Base-by-base conservation (phyloP, 495 filamentous ascomycete species). In the Neurospora sp. region DNA sequence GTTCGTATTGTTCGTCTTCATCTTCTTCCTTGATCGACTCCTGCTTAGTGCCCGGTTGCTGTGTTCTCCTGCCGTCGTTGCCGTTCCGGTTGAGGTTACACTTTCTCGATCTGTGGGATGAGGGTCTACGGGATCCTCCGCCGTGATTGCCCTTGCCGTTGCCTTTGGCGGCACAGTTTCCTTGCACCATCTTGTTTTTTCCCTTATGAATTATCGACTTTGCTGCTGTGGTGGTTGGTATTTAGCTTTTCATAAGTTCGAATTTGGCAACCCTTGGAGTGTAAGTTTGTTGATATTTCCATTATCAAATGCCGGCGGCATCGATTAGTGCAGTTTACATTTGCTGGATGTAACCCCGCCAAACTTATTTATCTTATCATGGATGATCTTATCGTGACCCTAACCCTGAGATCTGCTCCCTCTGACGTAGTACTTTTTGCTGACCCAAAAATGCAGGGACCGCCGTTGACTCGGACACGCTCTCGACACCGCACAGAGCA, bases 1-100 rank as follows among this genome's bases (percentile, higher is more conserved):
- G 73, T 69, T 70, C 73, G 69, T 74, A 35, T 39, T 39, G 31
- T n/a, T 69, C 42, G 27, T 72, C 72, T 72, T 69, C 73, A 68
- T 74, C 70, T 68, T 76, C 53, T 74, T 66, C 53, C 27, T 37
- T 66, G 53, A 66, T 66, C 31, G 31, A 35, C 31, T 35, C 31
- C 31, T 35, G 46, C 41, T 44, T 44, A 44, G 16, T 44, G 16
- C 41, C 41, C 41, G 41, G 41, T 44, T 44, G 41, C 41, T 44
- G 41, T 8, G 41, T 44, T 44, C 16, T 44, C 16, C 41, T 44
- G 16, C 41, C 41, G 41, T 48, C n/a, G 44, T 35, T 61, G 53
- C 27, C 27, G 53, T 66, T 66, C 6, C 53, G 53, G 53, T 66
- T 66, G 14, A 66, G 53, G 18, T 66, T 66, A 7, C 53, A 66